Percentiles rank a stretch among this genome's conserved stretches.
phyloP scores from a whole-genome alignment of 495 filamentous ascomycete genomes.

The Penicillium argentinense region DNA sequence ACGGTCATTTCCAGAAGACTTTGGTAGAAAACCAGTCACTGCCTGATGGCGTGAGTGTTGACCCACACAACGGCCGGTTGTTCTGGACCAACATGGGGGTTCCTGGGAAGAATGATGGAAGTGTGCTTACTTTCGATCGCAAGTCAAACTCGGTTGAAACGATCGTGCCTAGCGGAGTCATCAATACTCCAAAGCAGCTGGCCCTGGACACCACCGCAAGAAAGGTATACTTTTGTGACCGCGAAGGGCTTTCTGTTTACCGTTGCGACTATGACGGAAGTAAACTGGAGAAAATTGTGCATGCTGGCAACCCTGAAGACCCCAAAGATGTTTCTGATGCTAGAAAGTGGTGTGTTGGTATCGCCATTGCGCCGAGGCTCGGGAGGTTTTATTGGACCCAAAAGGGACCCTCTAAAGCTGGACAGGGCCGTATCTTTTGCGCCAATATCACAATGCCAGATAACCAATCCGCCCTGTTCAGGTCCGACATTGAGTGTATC shows the following conservation, averaged over 20 bases:
- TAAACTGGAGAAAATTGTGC: slow-evolving; percentile 38
- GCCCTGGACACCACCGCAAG: slow-evolving; percentile 27
- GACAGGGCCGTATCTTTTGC: slow-evolving; percentile 47
- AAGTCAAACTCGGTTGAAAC: slow-evolving; percentile 37
- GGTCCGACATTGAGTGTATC: slow-evolving; percentile 39
- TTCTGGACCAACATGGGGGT: slow-evolving; percentile 56
- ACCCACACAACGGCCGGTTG: slow-evolving; percentile 29
- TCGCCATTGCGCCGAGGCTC: slow-evolving; percentile 22
- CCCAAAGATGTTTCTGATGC: slow-evolving; percentile 20
- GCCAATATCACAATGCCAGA: slow-evolving; percentile 37
- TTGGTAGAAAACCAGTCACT: slow-evolving; percentile 30
- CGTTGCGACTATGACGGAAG: slow-evolving; percentile 48
- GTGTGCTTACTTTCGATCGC: slow-evolving; percentile 38
- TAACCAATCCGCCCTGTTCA: slow-evolving; percentile 14
- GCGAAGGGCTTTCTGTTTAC: slow-evolving; percentile 50
- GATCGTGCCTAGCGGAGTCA: slow-evolving; percentile 31
- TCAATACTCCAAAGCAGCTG: slow-evolving; percentile 56
- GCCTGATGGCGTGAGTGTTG: slow-evolving; percentile 50
- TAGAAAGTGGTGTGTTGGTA: slow-evolving; percentile 34
- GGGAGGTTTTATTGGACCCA: slow-evolving; percentile 58
- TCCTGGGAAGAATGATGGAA: slow-evolving; percentile 40
- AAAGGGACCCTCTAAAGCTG: slow-evolving; percentile 52
- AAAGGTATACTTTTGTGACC: slow-evolving; percentile 53
- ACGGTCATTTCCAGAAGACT: slow-evolving; percentile 12
- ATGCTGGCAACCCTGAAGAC: slow-evolving; percentile 31